Evolutionary conservation across 805 yeast genomes (phyloP).

Genomic region (Kazachstania martiniae): DNA sequence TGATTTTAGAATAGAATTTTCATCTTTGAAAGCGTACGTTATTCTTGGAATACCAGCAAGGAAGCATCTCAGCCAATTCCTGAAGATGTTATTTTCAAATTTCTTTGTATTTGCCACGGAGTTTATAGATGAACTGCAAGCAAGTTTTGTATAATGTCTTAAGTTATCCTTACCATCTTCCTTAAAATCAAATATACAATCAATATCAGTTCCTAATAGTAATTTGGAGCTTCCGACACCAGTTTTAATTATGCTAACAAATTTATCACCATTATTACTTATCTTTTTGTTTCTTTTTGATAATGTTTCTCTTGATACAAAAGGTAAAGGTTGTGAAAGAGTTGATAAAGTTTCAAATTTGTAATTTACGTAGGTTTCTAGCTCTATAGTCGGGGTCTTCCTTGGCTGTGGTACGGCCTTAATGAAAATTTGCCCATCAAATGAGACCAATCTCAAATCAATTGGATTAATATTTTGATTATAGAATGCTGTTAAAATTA

Average conservation of each 20-base stretch:
- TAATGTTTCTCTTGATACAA: slow-evolving; percentile 51
- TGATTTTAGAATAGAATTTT: slow-evolving; percentile 46
- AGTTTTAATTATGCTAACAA: slow-evolving; percentile 67
- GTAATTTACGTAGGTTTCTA: slow-evolving; percentile 55
- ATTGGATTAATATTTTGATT: slow-evolving; percentile 40
- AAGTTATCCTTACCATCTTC: slow-evolving; percentile 38
- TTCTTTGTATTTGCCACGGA: slow-evolving; percentile 45
- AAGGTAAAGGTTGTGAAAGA: slow-evolving; percentile 63
- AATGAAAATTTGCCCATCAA: slow-evolving; percentile 66
- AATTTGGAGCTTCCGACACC: slow-evolving; percentile 68
- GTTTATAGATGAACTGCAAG: slow-evolving; percentile 51
- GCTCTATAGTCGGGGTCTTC: slow-evolving; percentile 14
- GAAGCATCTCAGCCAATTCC: slow-evolving; percentile 91
- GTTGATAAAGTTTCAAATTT: slow-evolving; percentile 80
- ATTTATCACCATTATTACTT: slow-evolving; percentile 69
- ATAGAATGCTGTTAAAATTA: slow-evolving; percentile 48
- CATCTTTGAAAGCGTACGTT: slow-evolving; percentile 81
- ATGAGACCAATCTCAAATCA: slow-evolving; percentile 51
- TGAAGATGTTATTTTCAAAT: slow-evolving; percentile 69
- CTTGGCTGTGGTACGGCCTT: slow-evolving; percentile 31
- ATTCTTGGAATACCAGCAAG: slow-evolving; percentile 74
- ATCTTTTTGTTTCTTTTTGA: slow-evolving; percentile 51
- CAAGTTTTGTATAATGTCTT: slow-evolving; percentile 74
- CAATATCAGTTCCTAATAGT: slow-evolving; percentile 82
- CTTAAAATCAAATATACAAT: slow-evolving; percentile 76